Base-by-base conservation (phyloP, 2,329 filamentous ascomycete genomes). In the Monilinia fructicola region DNA sequence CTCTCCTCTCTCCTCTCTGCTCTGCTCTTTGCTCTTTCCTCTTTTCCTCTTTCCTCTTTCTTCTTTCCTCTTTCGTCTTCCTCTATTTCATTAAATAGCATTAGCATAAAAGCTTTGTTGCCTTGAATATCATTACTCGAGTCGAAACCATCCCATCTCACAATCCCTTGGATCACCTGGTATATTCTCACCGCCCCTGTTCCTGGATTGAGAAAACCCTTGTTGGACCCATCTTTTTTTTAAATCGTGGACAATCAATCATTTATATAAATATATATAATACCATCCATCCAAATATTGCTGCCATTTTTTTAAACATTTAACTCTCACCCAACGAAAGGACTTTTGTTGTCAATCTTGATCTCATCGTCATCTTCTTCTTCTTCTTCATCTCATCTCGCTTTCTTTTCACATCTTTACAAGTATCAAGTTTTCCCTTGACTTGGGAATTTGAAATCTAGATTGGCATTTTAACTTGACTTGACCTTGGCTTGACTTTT, bases 61-160 rank as follows among this genome's bases (percentile, higher is more conserved):
- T 7, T 35, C 31, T 7, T 35, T 35, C 31, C 31, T 1, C 31
- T 35, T 35, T 35, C 31, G 9, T 23, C 44, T 21, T 42, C 23
- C 31, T 40, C 48, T 9, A 28, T 44, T 16, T 28, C 40, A 52
- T 59, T 46, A 50, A 21, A 65, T 18, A 60, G 54, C 63, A 65
- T 65, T 18, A 60, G 54, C 63, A 65, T 65, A 65, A 65, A 60
- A 59, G 63, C 55, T 65, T 65, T 59, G 52, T 64, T 65, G 63
- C 52, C 52, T 65, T 54, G 55, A 65, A 52, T 35, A 64, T 12
- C 21, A 56, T 21, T 35, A 35, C 31, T 35, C 31, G 31, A 35
- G 31, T 35, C 31, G 31, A 55, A 56, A 64, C 61, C 46, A 44
- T 18, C 14, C 42, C 42, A 44, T 16, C 14, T 38, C 31, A 35